Base-by-base conservation (phyloP, 2,329 filamentous ascomycete species). In the Davidsoniella eucalypti region DNA sequence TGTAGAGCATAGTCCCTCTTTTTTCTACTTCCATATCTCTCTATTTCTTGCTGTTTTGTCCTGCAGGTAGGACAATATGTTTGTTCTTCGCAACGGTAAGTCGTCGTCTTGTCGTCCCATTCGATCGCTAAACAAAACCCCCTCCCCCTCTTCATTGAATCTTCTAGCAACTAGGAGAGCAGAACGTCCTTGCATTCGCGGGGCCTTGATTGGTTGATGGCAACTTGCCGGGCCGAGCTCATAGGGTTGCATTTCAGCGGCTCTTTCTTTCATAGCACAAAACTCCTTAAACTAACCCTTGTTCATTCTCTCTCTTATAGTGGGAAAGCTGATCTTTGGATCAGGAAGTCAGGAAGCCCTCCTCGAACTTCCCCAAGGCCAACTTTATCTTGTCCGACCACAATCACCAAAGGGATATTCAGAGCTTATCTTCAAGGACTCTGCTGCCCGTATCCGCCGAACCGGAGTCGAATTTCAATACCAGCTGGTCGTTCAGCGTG, bases 381-480 rank as follows among this genome's bases (percentile, higher is more conserved):
- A 96, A 66, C 85, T 98, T 42, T 98, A 95, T 66, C 82, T 98
- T 57, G 92, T 98, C 59, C 85, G 92, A 59, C 92, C 92, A 9
- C 77, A 87, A 46, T 96, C 90, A 6, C 87, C 90, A 52, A 98
- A 98, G 65, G 92, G 92, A 57, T 96, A 95, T 64, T 95, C 90
- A 1, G 92, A 98, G 66, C 87, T 96, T 62, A 94, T 98, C 66
- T 98, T 95, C 74, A 94, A 92, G 66, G 92, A 98, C 78, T 84
- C 87, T 38, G 84, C 87, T 44, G 87, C 90, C 49, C 87, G 83
- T 55, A 93, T 98, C 61, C 83, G 93, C 56, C 80, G 86, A 56
- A 96, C 92, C 14, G 88, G 85, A 17, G 88, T 94, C 63, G 87
- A 96, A 49, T 95, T 85, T 61, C 88, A 98, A 61, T 98, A 96